Percentiles rank a stretch among this genome's conserved stretches.
These are phyloP conservation scores for Cucurbita maxima DNA, from an alignment of 306 rosid species.

Conservation along the genomic window DNA sequence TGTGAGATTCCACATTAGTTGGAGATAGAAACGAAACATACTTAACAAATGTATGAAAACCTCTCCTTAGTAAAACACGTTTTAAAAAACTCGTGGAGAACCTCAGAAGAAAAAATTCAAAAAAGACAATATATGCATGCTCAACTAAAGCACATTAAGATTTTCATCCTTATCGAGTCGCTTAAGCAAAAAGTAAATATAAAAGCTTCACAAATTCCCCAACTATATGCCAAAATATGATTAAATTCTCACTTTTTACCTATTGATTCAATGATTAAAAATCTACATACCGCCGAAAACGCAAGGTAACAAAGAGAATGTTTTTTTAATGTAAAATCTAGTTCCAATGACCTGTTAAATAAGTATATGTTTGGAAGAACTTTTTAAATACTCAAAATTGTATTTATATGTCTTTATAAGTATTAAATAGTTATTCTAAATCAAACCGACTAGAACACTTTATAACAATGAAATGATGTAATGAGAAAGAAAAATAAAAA, in stretches of 20 bases:
- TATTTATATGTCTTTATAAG: too few species aligned
- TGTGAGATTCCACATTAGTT: too few species aligned
- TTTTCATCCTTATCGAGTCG: background rate
- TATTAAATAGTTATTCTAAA: too few species aligned
- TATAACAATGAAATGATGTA: background rate
- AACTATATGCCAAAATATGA: background rate
- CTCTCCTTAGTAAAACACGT: too few species aligned
- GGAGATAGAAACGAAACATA: too few species aligned
- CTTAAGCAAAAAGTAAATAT: background rate
- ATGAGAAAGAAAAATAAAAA: background rate
- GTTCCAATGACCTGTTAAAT: background rate
- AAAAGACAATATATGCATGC: background rate
- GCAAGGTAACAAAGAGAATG: background rate
- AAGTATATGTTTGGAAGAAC: too few species aligned
- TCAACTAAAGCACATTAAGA: background rate
- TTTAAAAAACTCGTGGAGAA: rapidly evolving
- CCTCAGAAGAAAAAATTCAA: too few species aligned
- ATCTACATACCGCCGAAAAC: background rate
- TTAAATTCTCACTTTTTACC: background rate
- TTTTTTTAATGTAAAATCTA: background rate
- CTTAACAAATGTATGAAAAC: too few species aligned
- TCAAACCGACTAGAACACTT: background rate
- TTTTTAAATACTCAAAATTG: too few species aligned
- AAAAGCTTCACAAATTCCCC: background rate
- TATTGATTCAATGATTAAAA: background rate